Evolutionary conservation across 2,329 filamentous ascomycete genomes (phyloP), one percentile per base, ranked within the genome.

Genomic region (Venturia oleaginea): DNA sequence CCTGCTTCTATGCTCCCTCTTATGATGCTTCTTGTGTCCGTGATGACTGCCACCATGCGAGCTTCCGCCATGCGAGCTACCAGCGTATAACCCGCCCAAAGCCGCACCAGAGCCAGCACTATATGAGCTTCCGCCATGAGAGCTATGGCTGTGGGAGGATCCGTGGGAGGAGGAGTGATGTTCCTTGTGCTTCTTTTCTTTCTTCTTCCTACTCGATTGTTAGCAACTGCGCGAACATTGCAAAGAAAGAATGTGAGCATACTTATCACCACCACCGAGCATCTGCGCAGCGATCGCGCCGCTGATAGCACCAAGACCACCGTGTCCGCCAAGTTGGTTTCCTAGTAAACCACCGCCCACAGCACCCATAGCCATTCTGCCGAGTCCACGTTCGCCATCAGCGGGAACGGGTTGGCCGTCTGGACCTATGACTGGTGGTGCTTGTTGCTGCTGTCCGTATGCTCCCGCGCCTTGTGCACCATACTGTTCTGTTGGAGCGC

Each of bases 171-270:
- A 54, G 27, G 32, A 37, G 43, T 63, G 34, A 30, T 65, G 27
- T 42, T 64, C 40, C 32, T 65, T 54, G 59, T 65, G 59, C 59
- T 65, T 63, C 59, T 65, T 64, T 40, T 65, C 57, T 46, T 63
- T 65, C 46, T 65, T 65, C 42, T 63, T 65, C 32, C 64, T 64
- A 40, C 22, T 54, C 30, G 2, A 30, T 55, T n/a, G 60, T 55
- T 32, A 54, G 55, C 24, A 46, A 51, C 22, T 19, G 27, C 30
- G 8, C 17, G 4, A 32, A 24, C 3, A 2, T 17, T n/a, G 62
- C 22, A 22, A 22, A 57, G 46, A 11, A 37, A 46, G 57, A 37
- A 4, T 59, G 4, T 11, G 34, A 43, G 64, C 64, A 15, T 59
- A 65, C 64, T 64, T 65, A 27, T 65, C 55, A 27, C 43, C 22